Percentiles rank a stretch among this genome's conserved stretches.
phyloP scores from a whole-genome alignment of 495 filamentous ascomycete genomes.

The Cercophora sp. region DNA sequence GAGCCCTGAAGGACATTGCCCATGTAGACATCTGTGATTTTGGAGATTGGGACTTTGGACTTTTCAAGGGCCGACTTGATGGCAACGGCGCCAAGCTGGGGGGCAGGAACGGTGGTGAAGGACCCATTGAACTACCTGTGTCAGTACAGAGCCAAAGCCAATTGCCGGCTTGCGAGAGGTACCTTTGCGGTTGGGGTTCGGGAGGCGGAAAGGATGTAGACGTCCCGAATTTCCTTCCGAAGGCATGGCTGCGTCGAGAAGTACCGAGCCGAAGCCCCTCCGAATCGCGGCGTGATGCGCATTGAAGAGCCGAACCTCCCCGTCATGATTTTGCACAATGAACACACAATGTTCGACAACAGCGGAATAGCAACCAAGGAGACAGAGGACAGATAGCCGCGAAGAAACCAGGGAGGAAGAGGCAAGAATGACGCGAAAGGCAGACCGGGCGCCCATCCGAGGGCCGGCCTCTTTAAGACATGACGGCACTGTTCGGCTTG shows the following conservation, averaged over 20 bases:
- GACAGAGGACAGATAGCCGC: background rate
- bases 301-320: slow-evolving; percentile 17
- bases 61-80: slow-evolving; percentile 86
- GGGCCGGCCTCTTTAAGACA: slow-evolving; percentile 14
- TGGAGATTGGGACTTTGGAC: slow-evolving; percentile 69
- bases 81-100: slow-evolving; percentile 77
- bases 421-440: background rate
- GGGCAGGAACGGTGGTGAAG: slow-evolving; percentile 74
- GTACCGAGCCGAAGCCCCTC: slow-evolving; percentile 45
- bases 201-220: slow-evolving; percentile 84
- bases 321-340: slow-evolving; percentile 8
- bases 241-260: slow-evolving; percentile 60
- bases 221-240: slow-evolving; percentile 74
- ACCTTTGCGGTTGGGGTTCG: slow-evolving; percentile 89
- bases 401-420: background rate
- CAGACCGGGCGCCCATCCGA: slow-evolving; percentile 5
- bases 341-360: background rate
- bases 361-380: background rate
- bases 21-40: slow-evolving; percentile 91
- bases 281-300: slow-evolving; percentile 18
- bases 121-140: slow-evolving; percentile 81
- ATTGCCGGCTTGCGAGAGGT: background rate
- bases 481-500: slow-evolving; percentile 34
- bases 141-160: slow-evolving; percentile 10
- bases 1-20: slow-evolving; percentile 88